Base-by-base conservation (phyloP, 2,329 filamentous ascomycete species). In the Aspergillus pseudoviridinutans region DNA sequence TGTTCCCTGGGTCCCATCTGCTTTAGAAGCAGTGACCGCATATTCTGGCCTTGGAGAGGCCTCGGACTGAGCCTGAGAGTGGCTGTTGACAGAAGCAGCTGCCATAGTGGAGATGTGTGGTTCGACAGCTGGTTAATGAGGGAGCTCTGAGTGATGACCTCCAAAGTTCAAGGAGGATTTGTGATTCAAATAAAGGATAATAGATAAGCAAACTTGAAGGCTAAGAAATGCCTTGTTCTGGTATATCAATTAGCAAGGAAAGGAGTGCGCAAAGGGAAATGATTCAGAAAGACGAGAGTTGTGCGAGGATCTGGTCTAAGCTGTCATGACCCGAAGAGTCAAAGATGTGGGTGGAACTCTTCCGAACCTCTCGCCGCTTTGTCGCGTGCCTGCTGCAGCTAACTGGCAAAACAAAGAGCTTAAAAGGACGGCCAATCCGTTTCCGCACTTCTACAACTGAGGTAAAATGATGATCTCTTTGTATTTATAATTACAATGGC, bases 31-130 rank as follows among this genome's bases (percentile, higher is more conserved):
- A 62, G 61, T 85, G 62, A 81, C 71, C 54, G 74, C 78, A 80
- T 85, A 86, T 73, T 76, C 55, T 71, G 74, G 85, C 62, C 84
- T 80, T 60, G 83, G 81, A 78, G 89, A 89, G 66, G 86, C 81
- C 64, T 89, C 84, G 66, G 81, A 73, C 68, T 82, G 80, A 63
- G 80, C 78, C 66, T 83, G 80, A 64, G 87, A 82, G 77, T 88
- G 88, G 73, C 85, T 82, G 67, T 84, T 80, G 62, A 82, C 74
- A 64, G 85, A 71, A 55, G 85, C 80, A 74, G 90, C 82, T 66
- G 74, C 71, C 89, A 92, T 89, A 59, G 60, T 74, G 69, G 56
- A 64, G 63, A 28, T 53, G 32, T 50, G 32, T 53, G 44, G 29
- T 42, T 42, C 14, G 28, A 28, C 38, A 44, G 17, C 50, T 14